Conservation (phyloP, 495 filamentous ascomycete species). For the Neurospora sp. region DNA sequence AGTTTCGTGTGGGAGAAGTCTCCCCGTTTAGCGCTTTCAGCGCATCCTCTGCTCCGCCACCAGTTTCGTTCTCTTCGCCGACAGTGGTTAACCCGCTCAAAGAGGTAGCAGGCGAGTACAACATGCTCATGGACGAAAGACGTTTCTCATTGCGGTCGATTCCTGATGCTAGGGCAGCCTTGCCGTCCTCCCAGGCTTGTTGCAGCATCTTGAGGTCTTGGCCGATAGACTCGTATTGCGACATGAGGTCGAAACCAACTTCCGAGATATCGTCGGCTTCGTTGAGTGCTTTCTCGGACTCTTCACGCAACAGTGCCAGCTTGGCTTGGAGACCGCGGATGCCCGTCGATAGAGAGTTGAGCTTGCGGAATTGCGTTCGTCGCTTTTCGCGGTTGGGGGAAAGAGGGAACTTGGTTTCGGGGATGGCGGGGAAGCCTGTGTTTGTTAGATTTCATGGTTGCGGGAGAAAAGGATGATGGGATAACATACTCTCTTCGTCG, state of each 20-base stretch:
- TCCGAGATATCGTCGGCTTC: conserved; percentile 62
- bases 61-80: conserved; percentile 38
- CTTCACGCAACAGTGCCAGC: conserved; percentile 84
- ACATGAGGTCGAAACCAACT: conserved; percentile 63
- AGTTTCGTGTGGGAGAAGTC: conserved; percentile 25
- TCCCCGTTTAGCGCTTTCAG: conserved; percentile 68
- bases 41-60: conserved; percentile 55
- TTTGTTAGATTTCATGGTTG: neutral
- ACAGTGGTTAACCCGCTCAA: conserved; percentile 78
- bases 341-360: conserved; percentile 79
- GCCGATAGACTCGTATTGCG: conserved; percentile 92
- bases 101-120: conserved; percentile 68
- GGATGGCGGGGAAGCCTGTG: conserved; percentile 28
- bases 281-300: conserved; percentile 68
- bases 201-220: conserved; percentile 72
- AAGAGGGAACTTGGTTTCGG: conserved; percentile 55
- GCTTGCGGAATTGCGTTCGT: conserved; percentile 72
- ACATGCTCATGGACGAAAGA: conserved; percentile 56
- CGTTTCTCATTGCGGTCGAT: conserved; percentile 63
- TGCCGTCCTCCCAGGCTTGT: conserved; percentile 87
- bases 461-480: neutral
- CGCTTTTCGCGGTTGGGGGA: conserved; percentile 71
- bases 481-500: conserved; percentile 69
- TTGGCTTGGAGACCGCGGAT: conserved; percentile 91
- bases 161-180: conserved; percentile 58